Percentiles rank a stretch among this genome's conserved stretches.
phyloP scores from a whole-genome alignment of 306 rosid species.

The Mucuna pruriens region DNA sequence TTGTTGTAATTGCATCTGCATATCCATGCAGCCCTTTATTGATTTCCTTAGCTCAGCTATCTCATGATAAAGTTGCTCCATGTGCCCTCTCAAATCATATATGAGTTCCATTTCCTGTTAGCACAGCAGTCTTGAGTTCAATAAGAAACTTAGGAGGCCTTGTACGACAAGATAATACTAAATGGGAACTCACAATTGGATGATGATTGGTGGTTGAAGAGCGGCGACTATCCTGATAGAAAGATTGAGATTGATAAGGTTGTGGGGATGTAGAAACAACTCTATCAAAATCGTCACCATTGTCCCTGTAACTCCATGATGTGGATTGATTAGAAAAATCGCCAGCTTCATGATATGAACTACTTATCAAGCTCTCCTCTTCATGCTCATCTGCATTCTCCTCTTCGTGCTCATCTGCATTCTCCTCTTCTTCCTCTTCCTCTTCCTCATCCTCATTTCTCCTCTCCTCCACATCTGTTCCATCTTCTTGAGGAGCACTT shows the following conservation, averaged over 20 bases:
- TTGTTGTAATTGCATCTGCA: conserved; percentile 73
- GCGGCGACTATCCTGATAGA: conserved; percentile 30
- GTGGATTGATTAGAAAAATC: conserved; percentile 56
- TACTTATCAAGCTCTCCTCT: conserved; percentile 50
- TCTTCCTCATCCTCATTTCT: not conserved
- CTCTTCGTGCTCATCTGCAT: conserved; percentile 32
- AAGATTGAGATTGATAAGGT: conserved; percentile 49
- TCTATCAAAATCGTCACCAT: conserved; percentile 63
- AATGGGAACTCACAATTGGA: conserved; percentile 56
- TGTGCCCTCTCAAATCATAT: conserved; percentile 71
- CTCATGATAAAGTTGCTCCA: conserved; percentile 76
- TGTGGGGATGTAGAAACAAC: conserved; percentile 56
- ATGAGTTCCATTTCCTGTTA: conserved; percentile 80
- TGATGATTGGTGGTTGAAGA: conserved; percentile 50
- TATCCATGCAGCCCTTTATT: conserved; percentile 71
- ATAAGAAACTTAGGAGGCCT: not conserved
- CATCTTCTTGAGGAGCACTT: conserved; percentile 35
- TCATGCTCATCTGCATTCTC: conserved; percentile 37
- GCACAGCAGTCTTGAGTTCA: not conserved
- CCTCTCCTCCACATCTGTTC: not conserved
- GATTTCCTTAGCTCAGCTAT: conserved; percentile 80
- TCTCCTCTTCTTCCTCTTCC: conserved; percentile 42
- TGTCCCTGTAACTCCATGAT: conserved; percentile 78
- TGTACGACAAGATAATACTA: not conserved
- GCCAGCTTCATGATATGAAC: conserved; percentile 53